A percentile compares a stretch with the other conserved stretches of the same genome.
Evolutionary conservation across 768 basidiomycete species (phyloP).

Genomic region (Lactarius psammicola): DNA sequence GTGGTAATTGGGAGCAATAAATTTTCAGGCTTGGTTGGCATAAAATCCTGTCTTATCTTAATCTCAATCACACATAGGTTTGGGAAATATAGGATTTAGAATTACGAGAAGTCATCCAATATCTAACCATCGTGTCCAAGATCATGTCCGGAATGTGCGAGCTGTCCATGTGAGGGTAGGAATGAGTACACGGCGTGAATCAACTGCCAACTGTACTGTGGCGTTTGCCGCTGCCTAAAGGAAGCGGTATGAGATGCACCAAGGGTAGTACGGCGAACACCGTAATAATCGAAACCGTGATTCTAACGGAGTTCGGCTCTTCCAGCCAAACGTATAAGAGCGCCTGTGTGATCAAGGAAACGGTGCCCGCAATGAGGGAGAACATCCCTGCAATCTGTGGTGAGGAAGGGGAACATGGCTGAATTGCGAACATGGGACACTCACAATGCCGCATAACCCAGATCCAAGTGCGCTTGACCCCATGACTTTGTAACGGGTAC

Average conservation of each 20-base stretch:
- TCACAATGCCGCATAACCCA: constrained; percentile 26
- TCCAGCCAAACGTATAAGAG: constrained; percentile 21
- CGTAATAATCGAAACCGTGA: constrained; percentile 12
- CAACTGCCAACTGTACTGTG: neutral
- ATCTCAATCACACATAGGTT: too few species aligned
- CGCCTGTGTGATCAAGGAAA: constrained; percentile 10
- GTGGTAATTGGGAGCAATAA: too few species aligned
- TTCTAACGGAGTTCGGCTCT: constrained; percentile 13
- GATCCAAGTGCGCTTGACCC: constrained; percentile 11
- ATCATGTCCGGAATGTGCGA: neutral
- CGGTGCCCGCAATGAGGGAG: constrained; percentile 5
- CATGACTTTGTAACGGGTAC: too few species aligned
- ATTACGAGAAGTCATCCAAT: neutral
- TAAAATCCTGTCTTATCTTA: too few species aligned
- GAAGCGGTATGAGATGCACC: constrained; percentile 12
- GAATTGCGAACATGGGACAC: neutral
- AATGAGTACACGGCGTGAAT: neutral
- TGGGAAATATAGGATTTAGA: too few species aligned
- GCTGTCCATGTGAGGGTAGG: neutral
- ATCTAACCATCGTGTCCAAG: too few species aligned
- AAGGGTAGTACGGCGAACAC: constrained; percentile 13
- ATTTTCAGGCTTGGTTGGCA: too few species aligned
- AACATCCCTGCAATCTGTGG: constrained; percentile 10
- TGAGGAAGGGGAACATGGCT: neutral
- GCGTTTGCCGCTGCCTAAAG: too few species aligned